These are phyloP conservation scores for Trichoderma koningiopsis DNA, from an alignment of 2,329 filamentous ascomycete species.

Conservation along the genomic window DNA sequence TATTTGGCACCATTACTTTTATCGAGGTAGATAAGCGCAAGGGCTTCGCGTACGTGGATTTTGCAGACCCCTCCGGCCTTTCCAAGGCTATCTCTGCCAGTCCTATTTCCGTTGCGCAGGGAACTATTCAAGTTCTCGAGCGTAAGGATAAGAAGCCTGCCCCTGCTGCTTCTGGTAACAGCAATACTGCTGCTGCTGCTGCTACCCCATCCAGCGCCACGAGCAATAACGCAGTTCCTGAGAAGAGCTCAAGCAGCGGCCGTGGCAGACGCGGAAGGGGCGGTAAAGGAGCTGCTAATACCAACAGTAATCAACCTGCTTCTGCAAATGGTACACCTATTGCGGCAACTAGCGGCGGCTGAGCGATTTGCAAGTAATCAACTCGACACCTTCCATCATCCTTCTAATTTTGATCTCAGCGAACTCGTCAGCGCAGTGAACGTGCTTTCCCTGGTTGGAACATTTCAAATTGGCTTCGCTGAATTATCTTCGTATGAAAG, in stretches of 20 bases:
- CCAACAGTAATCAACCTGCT: slow-evolving; percentile 21
- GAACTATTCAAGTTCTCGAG: slow-evolving; percentile 84
- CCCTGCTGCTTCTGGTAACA: slow-evolving; percentile 24
- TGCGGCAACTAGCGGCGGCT: slow-evolving; percentile 26
- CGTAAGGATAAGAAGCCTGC: slow-evolving; percentile 63
- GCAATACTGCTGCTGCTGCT: slow-evolving; percentile 27
- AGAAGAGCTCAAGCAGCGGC: slow-evolving; percentile 36
- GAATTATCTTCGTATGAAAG: not conserved
- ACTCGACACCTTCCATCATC: slow-evolving; percentile 9
- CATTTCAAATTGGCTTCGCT: not conserved
- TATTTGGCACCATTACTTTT: slow-evolving; percentile 72
- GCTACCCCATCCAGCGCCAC: slow-evolving; percentile 27
- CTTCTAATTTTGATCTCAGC: not conserved
- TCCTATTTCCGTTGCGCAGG: slow-evolving; percentile 79
- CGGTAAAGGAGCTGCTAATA: slow-evolving; percentile 30
- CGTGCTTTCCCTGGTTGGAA: not conserved
- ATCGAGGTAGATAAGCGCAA: slow-evolving; percentile 96
- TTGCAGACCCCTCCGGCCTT: slow-evolving; percentile 71
- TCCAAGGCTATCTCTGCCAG: slow-evolving; percentile 80
- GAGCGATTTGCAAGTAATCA: slow-evolving; percentile 11
- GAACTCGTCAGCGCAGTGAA: not conserved
- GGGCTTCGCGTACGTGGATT: slow-evolving; percentile 91
- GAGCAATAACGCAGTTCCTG: slow-evolving; percentile 27
- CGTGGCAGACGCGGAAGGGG: slow-evolving; percentile 40
- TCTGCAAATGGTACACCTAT: slow-evolving; percentile 19